phyloP scores from a whole-genome alignment of 257 asterid genomes.

The Coffea canephora region DNA sequence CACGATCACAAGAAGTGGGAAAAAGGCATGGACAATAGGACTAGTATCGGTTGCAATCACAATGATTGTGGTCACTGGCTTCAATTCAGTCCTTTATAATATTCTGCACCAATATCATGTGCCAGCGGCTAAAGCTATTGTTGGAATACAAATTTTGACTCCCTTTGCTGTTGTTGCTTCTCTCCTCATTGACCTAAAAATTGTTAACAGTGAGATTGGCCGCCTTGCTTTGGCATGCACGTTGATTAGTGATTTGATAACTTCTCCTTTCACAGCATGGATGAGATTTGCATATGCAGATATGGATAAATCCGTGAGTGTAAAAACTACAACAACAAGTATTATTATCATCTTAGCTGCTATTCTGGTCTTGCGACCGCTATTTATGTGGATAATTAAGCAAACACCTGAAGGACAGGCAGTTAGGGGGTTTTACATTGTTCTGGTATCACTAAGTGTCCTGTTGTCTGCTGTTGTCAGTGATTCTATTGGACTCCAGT shows the following conservation, averaged over 20 bases:
- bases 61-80: constrained; percentile 21
- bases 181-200: constrained; percentile 71
- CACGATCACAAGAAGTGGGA: constrained; percentile 56
- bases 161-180: constrained; percentile 80
- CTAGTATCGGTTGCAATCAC: constrained; percentile 46
- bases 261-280: constrained; percentile 28
- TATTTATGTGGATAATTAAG: constrained; percentile 45
- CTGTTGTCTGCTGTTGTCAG: constrained; percentile 41
- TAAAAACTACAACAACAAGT: constrained; percentile 34
- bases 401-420: constrained; percentile 63
- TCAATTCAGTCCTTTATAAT: not conserved
- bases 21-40: constrained; percentile 75
- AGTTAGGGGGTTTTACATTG: constrained; percentile 39
- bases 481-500: constrained; percentile 54
- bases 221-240: constrained; percentile 75
- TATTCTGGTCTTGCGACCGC: constrained; percentile 47
- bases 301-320: constrained; percentile 4
- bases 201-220: constrained; percentile 86
- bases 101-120: constrained; percentile 25
- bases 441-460: constrained; percentile 39
- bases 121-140: constrained; percentile 39
- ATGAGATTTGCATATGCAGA: not conserved
- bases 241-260: constrained; percentile 59
- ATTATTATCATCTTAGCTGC: constrained; percentile 22
- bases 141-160: constrained; percentile 47